Conservation (phyloP, 1,284 basidiomycete species). For the Fomitopsis pinicola region DNA sequence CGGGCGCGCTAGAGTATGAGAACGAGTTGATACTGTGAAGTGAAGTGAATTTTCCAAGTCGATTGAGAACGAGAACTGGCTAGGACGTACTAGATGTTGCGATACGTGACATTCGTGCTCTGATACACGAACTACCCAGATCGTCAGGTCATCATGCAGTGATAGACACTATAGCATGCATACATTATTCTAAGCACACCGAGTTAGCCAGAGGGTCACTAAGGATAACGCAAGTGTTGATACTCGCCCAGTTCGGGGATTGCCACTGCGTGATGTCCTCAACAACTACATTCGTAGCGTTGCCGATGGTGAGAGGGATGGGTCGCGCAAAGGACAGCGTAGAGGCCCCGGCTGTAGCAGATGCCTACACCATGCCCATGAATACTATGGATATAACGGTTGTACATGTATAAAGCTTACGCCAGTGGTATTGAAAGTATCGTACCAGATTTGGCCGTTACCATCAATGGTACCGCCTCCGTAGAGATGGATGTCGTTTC, state of each 20-base stretch:
- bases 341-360: conserved; percentile 37
- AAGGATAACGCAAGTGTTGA: background rate
- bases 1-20: conserved; percentile 21
- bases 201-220: background rate
- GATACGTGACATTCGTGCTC: conserved; percentile 29
- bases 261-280: conserved; percentile 50
- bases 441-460: conserved; percentile 40
- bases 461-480: conserved; percentile 38
- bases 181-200: conserved; percentile 30
- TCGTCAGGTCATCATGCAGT: background rate
- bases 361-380: conserved; percentile 16
- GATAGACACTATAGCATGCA: background rate
- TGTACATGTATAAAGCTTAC: conserved; percentile 11
- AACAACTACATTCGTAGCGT: conserved; percentile 50
- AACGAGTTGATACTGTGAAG: conserved; percentile 21
- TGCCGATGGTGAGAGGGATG: conserved; percentile 54
- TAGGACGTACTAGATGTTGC: conserved; percentile 24
- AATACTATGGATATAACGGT: background rate
- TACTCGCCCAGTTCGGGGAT: conserved; percentile 40
- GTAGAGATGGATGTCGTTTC: conserved; percentile 37
- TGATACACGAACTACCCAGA: conserved; percentile 28
- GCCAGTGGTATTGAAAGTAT: conserved; percentile 21
- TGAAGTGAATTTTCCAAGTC: background rate
- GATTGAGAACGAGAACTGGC: background rate
- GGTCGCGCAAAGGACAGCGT: conserved; percentile 51